phyloP scores from a whole-genome alignment of 2,329 filamentous ascomycete genomes.

The Tolypocladium pustulatum region DNA sequence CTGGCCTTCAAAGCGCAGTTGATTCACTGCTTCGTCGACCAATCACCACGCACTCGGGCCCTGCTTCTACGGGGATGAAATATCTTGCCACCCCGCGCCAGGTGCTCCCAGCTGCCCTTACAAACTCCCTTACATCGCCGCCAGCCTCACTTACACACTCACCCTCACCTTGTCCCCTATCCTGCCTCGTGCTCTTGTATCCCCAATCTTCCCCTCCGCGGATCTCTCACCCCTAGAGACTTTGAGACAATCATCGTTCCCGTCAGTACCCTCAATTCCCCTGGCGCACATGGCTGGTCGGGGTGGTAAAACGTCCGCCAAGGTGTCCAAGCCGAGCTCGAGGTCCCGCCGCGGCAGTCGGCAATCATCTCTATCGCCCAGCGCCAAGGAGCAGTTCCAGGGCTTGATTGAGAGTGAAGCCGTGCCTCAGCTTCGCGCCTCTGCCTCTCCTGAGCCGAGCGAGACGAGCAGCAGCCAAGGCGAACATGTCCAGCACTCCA shows the following conservation, averaged over 20 bases:
- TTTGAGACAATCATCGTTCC: not conserved
- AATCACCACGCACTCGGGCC: not conserved
- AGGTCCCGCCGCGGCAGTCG: not conserved
- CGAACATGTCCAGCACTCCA: not conserved
- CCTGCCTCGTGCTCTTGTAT: not conserved
- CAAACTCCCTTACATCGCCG: not conserved
- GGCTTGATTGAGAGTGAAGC: not conserved
- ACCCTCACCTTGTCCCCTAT: not conserved
- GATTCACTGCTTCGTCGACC: not conserved
- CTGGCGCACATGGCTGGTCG: not conserved
- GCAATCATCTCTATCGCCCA: not conserved
- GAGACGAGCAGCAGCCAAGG: not conserved
- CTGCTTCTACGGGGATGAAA: not conserved
- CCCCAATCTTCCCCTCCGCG: not conserved
- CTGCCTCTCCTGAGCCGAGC: not conserved
- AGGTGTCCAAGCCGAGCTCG: not conserved
- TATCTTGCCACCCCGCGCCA: slow-evolving; percentile 3
- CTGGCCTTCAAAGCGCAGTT: not conserved
- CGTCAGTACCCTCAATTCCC: not conserved
- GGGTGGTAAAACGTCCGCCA: not conserved
- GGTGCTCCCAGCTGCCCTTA: slow-evolving; percentile 11
- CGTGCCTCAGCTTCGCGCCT: not conserved
- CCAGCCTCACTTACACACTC: not conserved
- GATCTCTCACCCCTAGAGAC: not conserved
- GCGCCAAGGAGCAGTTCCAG: not conserved